These are phyloP conservation scores for Poa annua DNA, from an alignment of 176 grass and related monocot species.

Conservation along the genomic window DNA sequence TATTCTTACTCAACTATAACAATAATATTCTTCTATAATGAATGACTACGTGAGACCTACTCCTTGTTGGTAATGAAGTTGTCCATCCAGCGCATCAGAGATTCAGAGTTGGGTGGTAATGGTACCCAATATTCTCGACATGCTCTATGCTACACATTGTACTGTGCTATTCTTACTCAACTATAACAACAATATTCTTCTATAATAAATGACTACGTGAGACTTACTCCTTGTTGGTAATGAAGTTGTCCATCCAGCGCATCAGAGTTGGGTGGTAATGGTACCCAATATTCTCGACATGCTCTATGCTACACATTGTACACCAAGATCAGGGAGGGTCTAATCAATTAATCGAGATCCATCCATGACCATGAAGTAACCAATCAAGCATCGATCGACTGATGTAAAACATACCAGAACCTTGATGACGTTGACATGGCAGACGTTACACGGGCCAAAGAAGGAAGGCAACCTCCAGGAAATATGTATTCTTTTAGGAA, in stretches of 20 bases:
- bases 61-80: conserved; percentile 7
- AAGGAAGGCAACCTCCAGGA: conserved; percentile 5
- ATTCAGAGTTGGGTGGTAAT: conserved; percentile 21
- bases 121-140: conserved; percentile 3
- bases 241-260: conserved; percentile 1
- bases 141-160: conserved; percentile 32
- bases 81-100: conserved; percentile 3
- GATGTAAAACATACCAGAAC: conserved; percentile 20
- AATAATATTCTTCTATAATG: not conserved
- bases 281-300: conserved; percentile 8
- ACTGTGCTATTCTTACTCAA: not conserved
- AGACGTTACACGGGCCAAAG: conserved; percentile 22
- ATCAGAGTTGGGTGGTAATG: conserved; percentile 21
- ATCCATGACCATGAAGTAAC: conserved; percentile 8
- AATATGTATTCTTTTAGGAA: conserved; percentile 19
- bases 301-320: conserved; percentile 7
- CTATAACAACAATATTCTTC: not conserved
- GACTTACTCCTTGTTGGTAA: conserved; percentile 2
- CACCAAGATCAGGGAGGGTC: not conserved
- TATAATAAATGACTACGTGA: not conserved
- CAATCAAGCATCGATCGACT: not conserved
- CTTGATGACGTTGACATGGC: conserved; percentile 8
- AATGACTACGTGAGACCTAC: not conserved
- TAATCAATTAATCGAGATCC: not conserved
- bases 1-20: not conserved